phyloP scores from a whole-genome alignment of 257 asterid genomes.

The Petrea volubilis region DNA sequence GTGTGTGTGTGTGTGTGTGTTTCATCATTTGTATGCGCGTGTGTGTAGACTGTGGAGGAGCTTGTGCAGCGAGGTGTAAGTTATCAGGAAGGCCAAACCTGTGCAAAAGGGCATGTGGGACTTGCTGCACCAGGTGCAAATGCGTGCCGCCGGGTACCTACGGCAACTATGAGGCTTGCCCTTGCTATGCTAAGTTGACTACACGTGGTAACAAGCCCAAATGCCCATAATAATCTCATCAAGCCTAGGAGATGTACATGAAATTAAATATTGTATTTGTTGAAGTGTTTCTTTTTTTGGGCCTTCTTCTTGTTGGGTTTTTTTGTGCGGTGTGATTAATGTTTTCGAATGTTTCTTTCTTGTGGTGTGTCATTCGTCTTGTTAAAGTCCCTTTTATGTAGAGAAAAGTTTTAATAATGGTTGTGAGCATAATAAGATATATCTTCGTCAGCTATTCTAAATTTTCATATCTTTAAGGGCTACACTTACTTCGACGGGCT shows the following conservation, averaged over 20 bases:
- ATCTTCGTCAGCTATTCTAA: background rate
- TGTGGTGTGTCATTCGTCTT: background rate
- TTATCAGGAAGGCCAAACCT: conserved; percentile 55
- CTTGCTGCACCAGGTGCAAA: conserved; percentile 61
- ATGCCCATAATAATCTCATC: conserved; percentile 45
- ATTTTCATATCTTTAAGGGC: background rate
- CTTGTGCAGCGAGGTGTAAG: conserved; percentile 56
- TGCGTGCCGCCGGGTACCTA: conserved; percentile 73
- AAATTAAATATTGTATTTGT: background rate
- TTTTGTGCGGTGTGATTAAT: background rate
- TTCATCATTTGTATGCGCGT: background rate
- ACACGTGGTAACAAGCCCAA: conserved; percentile 51
- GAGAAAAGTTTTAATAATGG: background rate
- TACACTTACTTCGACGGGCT: too few relatives aligned
- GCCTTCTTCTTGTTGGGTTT: background rate
- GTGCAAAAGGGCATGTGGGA: conserved; percentile 72
- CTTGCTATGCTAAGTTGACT: conserved; percentile 61
- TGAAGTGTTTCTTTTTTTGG: background rate
- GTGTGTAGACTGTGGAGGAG: conserved; percentile 48
- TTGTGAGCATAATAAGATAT: background rate
- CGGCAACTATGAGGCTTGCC: conserved; percentile 58
- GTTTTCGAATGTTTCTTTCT: background rate
- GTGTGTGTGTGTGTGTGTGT: too few relatives aligned
- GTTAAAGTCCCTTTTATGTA: background rate
- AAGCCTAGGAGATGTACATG: background rate